Percentiles rank a stretch among this genome's conserved stretches.
These are phyloP conservation scores for Chalciporus pseudorubinellus DNA, from an alignment of 768 basidiomycete species.

Conservation along the genomic window DNA sequence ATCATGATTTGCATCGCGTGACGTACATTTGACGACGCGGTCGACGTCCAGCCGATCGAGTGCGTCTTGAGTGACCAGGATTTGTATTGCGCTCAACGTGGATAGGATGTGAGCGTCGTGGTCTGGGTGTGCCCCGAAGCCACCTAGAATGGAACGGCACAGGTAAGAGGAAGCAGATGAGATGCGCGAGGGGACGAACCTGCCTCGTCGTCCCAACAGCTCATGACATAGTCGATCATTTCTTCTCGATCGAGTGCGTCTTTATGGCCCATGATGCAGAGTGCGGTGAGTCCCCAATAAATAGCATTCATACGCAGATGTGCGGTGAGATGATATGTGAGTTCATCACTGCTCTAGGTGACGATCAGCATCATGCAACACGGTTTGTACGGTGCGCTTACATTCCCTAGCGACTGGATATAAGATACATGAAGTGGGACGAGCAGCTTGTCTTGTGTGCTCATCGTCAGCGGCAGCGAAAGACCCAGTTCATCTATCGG, in stretches of 20 bases:
- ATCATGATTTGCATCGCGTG: not conserved
- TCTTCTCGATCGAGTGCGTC: slow-evolving; percentile 82
- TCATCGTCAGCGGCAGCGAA: slow-evolving; percentile 10
- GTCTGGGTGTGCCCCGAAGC: slow-evolving; percentile 86
- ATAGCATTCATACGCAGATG: slow-evolving; percentile 95
- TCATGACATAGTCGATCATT: slow-evolving; percentile 86
- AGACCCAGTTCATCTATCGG: not conserved
- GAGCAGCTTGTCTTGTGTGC: slow-evolving; percentile 30
- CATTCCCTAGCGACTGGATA: slow-evolving; percentile 73
- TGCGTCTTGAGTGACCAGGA: slow-evolving; percentile 82
- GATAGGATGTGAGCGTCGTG: slow-evolving; percentile 90
- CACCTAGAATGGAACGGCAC: slow-evolving; percentile 49
- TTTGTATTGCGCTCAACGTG: slow-evolving; percentile 91
- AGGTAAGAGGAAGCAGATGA: slow-evolving; percentile 1
- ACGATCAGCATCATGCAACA: not conserved
- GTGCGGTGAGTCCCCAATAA: slow-evolving; percentile 93
- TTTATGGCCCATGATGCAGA: slow-evolving; percentile 73
- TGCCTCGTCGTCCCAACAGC: slow-evolving; percentile 91
- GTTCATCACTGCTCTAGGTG: slow-evolving; percentile 73
- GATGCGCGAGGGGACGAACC: slow-evolving; percentile 40
- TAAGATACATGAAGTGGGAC: slow-evolving; percentile 68
- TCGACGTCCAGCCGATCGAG: slow-evolving; percentile 67
- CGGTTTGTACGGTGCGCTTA: slow-evolving; percentile 24
- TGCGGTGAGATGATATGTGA: slow-evolving; percentile 85
- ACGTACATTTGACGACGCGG: slow-evolving; percentile 72